Evolutionary conservation across 2,329 filamentous ascomycete species (phyloP).

Genomic region (Akanthomyces dipterigenus): DNA sequence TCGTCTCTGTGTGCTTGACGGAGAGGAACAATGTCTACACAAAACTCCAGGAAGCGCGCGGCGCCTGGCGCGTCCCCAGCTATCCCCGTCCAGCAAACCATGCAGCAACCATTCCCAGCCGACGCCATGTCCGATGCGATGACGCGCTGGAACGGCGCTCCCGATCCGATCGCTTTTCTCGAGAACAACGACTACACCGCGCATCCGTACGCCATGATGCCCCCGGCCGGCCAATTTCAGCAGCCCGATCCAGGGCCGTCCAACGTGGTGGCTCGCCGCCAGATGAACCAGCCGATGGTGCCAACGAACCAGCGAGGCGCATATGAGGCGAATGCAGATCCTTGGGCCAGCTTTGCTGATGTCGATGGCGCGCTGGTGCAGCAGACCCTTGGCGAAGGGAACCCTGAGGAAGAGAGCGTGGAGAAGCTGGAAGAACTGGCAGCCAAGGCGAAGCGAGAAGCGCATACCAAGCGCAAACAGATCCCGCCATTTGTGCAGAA

Average conservation of each 20-base stretch:
- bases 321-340: slow-evolving; percentile 34
- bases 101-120: slow-evolving; percentile 41
- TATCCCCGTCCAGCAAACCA: slow-evolving; percentile 44
- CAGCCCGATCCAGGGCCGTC: slow-evolving; percentile 31
- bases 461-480: slow-evolving; percentile 84
- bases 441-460: slow-evolving; percentile 75
- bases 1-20: background rate
- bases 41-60: slow-evolving; percentile 61
- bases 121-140: slow-evolving; percentile 42
- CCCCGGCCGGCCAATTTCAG: slow-evolving; percentile 28
- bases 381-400: slow-evolving; percentile 27
- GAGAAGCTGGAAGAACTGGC: slow-evolving; percentile 76
- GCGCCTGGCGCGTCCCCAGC: slow-evolving; percentile 66
- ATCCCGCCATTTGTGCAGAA: slow-evolving; percentile 98
- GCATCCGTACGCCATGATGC: slow-evolving; percentile 33
- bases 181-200: slow-evolving; percentile 27
- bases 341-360: slow-evolving; percentile 38
- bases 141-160: slow-evolving; percentile 37
- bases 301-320: slow-evolving; percentile 32
- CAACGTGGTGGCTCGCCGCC: slow-evolving; percentile 45
- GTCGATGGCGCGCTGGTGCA: slow-evolving; percentile 29
- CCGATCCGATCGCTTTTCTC: slow-evolving; percentile 31
- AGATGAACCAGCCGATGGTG: slow-evolving; percentile 44
- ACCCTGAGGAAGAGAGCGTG: slow-evolving; percentile 59
- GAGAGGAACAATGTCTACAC: slow-evolving; percentile 34